These are phyloP conservation scores for Aspergillus pseudoviridinutans DNA, from an alignment of 2,329 filamentous ascomycete genomes.

Conservation along the genomic window DNA sequence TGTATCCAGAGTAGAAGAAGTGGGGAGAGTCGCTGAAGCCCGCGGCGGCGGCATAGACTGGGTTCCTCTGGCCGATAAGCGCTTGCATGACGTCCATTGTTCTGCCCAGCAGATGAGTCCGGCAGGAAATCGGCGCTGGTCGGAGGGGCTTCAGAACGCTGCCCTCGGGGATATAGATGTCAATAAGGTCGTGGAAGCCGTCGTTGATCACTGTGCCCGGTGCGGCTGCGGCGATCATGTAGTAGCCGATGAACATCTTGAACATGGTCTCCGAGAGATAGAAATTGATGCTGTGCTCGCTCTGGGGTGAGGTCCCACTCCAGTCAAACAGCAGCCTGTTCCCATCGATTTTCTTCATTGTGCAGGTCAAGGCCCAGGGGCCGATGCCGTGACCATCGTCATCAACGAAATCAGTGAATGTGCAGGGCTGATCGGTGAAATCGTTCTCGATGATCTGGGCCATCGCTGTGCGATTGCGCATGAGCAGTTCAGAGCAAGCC, in stretches of 20 bases:
- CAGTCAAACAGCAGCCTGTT: constrained; percentile 47
- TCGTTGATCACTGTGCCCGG: constrained; percentile 49
- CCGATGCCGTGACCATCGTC: constrained; percentile 46
- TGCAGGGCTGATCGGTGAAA: constrained; percentile 40
- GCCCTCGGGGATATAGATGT: constrained; percentile 45
- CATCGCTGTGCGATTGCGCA: constrained; percentile 43
- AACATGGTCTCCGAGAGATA: constrained; percentile 49
- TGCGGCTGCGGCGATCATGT: constrained; percentile 47
- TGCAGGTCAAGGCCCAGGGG: constrained; percentile 46
- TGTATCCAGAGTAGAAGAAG: constrained; percentile 50
- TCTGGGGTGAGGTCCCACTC: constrained; percentile 47
- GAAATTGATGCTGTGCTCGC: constrained; percentile 46
- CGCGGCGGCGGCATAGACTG: constrained; percentile 45
- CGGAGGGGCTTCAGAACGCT: constrained; percentile 45
- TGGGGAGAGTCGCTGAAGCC: constrained; percentile 51
- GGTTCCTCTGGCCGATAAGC: constrained; percentile 47
- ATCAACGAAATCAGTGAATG: constrained; percentile 50
- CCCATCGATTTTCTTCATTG: constrained; percentile 42
- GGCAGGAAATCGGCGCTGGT: constrained; percentile 46
- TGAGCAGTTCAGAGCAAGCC: constrained; percentile 43
- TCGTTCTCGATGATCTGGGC: constrained; percentile 45
- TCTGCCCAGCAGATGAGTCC: constrained; percentile 47
- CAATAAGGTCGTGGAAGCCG: constrained; percentile 49
- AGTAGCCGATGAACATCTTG: constrained; percentile 49
- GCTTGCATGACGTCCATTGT: constrained; percentile 50